phyloP scores from a whole-genome alignment of 106 monocot species.

The Apostasia ramifera region DNA sequence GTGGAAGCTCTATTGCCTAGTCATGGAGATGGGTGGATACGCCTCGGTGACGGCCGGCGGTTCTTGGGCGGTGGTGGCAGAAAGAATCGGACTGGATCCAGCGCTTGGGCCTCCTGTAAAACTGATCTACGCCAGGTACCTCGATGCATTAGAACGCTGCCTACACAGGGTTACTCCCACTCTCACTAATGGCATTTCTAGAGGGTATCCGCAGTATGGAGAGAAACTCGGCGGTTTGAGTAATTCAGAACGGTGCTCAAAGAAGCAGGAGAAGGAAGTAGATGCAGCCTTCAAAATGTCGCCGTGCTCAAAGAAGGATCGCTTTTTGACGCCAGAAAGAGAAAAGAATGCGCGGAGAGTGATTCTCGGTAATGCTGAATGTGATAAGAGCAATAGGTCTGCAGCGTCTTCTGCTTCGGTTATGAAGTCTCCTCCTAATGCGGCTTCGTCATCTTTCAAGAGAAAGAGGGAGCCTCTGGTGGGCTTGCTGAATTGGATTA shows the following conservation, averaged over 20 bases:
- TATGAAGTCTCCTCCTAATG: neutral
- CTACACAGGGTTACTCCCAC: conserved; percentile 13
- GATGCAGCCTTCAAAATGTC: neutral
- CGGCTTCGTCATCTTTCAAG: conserved; percentile 25
- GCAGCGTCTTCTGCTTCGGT: neutral
- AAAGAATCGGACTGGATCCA: conserved; percentile 27
- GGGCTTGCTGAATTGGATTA: conserved; percentile 60
- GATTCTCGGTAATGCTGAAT: conserved; percentile 8
- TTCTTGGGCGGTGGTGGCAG: conserved; percentile 37
- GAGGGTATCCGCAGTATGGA: neutral
- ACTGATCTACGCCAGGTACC: conserved; percentile 55
- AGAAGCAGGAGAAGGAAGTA: conserved; percentile 10
- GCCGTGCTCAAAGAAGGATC: conserved; percentile 18
- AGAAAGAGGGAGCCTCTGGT: conserved; percentile 33
- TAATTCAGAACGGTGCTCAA: conserved; percentile 1
- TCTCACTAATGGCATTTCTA: neutral
- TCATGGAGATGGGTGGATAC: conserved; percentile 41
- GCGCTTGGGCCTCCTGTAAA: conserved; percentile 31
- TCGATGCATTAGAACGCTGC: conserved; percentile 41
- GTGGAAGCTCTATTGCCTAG: conserved; percentile 29
- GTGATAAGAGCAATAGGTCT: neutral
- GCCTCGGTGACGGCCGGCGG: conserved; percentile 18
- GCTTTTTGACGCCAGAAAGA: conserved; percentile 28
- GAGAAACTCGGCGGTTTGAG: conserved; percentile 7
- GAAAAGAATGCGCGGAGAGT: neutral